Evolutionary conservation across 1,284 basidiomycete genomes (phyloP).

Genomic region (Waitea zeae): DNA sequence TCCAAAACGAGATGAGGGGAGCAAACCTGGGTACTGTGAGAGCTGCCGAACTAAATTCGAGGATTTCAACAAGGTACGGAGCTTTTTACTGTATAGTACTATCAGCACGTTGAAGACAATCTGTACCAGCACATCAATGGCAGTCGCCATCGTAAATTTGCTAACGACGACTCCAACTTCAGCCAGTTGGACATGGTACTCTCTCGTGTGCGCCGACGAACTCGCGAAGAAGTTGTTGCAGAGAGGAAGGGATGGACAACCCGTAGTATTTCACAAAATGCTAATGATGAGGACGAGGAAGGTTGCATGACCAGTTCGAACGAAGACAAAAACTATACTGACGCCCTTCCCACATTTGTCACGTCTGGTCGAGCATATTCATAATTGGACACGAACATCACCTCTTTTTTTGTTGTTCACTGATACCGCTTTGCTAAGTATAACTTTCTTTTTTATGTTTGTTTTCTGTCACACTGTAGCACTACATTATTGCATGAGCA

Average conservation of each 20-base stretch:
- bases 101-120: not conserved
- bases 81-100: not conserved
- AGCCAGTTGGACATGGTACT: constrained; percentile 69
- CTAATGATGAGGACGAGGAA: no score
- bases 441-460: no score
- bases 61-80: constrained; percentile 65
- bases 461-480: no score
- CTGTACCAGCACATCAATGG: constrained; percentile 67
- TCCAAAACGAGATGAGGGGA: constrained; percentile 66
- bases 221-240: not conserved
- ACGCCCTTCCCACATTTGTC: no score
- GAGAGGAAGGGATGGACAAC: not conserved
- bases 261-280: no score
- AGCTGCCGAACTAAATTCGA: constrained; percentile 88
- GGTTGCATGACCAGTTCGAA: no score
- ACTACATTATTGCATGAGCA: no score
- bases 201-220: constrained; percentile 35
- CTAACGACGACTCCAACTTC: constrained; percentile 70
- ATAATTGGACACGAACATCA: no score
- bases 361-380: no score
- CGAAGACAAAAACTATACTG: no score
- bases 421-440: no score
- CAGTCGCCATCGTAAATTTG: constrained; percentile 77
- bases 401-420: no score
- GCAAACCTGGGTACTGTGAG: constrained; percentile 95